Percentiles rank a stretch among this genome's conserved stretches.
These are phyloP conservation scores for Pestalotiopsis sp. DNA, from an alignment of 2,329 filamentous ascomycete species.

Conservation along the genomic window DNA sequence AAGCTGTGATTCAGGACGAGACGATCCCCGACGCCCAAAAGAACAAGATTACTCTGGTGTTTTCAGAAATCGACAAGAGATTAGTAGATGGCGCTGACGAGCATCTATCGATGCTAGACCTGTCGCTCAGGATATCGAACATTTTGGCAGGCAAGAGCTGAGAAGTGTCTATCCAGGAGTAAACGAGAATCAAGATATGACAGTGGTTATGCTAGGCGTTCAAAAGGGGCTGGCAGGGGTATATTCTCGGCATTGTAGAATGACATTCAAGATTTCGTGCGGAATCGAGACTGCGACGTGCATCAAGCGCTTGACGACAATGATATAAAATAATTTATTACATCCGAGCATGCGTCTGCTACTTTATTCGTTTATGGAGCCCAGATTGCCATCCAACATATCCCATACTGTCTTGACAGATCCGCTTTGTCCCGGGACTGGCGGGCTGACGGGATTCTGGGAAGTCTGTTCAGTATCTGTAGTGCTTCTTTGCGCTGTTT, in stretches of 20 bases:
- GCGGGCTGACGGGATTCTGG: constrained; percentile 23
- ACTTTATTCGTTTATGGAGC: constrained; percentile 43
- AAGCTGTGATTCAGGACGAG: constrained; percentile 82
- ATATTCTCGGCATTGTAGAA: not conserved
- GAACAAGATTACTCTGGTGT: constrained; percentile 84
- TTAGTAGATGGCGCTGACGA: constrained; percentile 94
- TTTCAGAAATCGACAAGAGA: constrained; percentile 93
- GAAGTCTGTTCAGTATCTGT: constrained; percentile 43
- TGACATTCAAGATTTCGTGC: not conserved
- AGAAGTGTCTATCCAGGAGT: not conserved
- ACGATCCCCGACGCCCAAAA: constrained; percentile 83
- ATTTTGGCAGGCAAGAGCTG: constrained; percentile 58
- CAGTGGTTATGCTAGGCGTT: constrained; percentile 29
- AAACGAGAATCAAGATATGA: not conserved
- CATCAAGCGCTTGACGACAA: not conserved
- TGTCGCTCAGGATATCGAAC: constrained; percentile 78
- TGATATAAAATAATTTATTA: not conserved
- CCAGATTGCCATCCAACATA: constrained; percentile 54
- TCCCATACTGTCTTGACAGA: constrained; percentile 46
- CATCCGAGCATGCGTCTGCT: not conserved
- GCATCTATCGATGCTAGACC: constrained; percentile 86
- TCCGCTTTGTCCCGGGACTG: constrained; percentile 23
- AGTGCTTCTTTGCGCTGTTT: constrained; percentile 31
- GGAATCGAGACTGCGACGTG: not conserved
- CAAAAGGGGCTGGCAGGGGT: not conserved